Evolutionary conservation across 768 basidiomycete species (phyloP), one percentile per base, ranked within the genome.

Genomic region (Dioszegia aurantiaca): DNA sequence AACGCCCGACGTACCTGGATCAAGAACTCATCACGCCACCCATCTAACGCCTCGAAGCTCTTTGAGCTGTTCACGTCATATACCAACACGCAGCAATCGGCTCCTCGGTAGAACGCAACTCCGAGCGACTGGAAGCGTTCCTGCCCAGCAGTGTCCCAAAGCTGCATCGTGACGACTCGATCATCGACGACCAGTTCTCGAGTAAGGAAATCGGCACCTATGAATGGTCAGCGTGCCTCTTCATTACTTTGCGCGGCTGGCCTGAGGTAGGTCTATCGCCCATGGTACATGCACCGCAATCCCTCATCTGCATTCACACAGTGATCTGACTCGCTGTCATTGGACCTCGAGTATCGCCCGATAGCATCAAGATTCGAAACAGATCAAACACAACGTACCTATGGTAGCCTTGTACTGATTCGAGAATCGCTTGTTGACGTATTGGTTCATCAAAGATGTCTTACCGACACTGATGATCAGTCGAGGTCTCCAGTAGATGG

Each of bases 391-490:
- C 4, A 24, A 73, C 67, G 51, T 60, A 69, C 77, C 73, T 58
- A 78, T 78, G 9, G 95, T 98, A 17, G 95, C 95, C 81, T 98
- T 98, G 84, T 99, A 99, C 80, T 97, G 94, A 80, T 93, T 95
- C 78, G 89, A 91, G 79, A 98, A 99, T 62, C 95, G 88, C 79
- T 97, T 98, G 85, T 97, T 98, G 65, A 99, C 95, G 81, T 95
- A 98, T 80, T 99, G 95, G 81, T 97, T 97, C 95, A 99, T 99
- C 70, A 99, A 87, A 27, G 94, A 98, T 40, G 95, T 98, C 87
- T 98, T 98, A 41, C 93, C 94, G 77, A 97, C 94, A 58, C 93
- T 93, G 40, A 30, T 37, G 26, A 37, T 67, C 12, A 45, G 66
- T 41, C 23, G 8, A 12, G 26, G 9, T 6, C n/a, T 30, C 27